Base-by-base conservation (phyloP, 176 grass and related monocot genomes). In the Zoysia pacifica region DNA sequence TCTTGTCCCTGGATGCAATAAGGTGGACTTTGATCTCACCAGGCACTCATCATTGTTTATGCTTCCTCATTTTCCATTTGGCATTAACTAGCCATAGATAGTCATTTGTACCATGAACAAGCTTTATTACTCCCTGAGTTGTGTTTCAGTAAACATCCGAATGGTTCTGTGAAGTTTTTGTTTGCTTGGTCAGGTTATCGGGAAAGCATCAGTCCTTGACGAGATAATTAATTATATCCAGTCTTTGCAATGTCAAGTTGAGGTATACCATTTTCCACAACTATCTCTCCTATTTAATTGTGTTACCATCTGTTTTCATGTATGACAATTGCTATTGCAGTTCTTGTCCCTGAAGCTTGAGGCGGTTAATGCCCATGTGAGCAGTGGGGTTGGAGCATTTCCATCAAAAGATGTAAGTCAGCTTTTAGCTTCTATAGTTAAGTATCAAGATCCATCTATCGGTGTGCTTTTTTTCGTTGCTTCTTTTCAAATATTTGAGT, bases 171-270 rank as follows among this genome's bases (percentile, higher is more conserved):
- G 11, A 62, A 11, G 59, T 5, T 65, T 76, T 52, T 83, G 13
- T 51, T 74, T 81, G 49, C 74, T 81, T 64, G 44, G 83, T 72
- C 78, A 94, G 95, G 92, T 98, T 65, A 94, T 94, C 83, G 95
- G 92, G 12, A 98, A 98, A 79, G 95, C 95, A 82, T 94, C 92
- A 52, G 91, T 98, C 48, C 87, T 94, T 4, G 95, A 98, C 44
- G 95, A 98, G 88, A 94, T 94, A 83, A 98, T 98, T 82, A 94
- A 98, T 74, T 98, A 98, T 73, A 94, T 98, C 51, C 95, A 98
- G 69, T 84, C 95, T 72, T 85, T 98, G 82, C 90, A 98, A 63
- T 84, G 87, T 18, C 95, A 98, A 85, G 88, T 98, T 73, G 95
- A 98, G 90, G 95, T 94, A 82, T 75, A 37, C n/a, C 45, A 72